Conservation (phyloP, 176 grass and related monocot genomes). For the Metroxylon sagu region DNA sequence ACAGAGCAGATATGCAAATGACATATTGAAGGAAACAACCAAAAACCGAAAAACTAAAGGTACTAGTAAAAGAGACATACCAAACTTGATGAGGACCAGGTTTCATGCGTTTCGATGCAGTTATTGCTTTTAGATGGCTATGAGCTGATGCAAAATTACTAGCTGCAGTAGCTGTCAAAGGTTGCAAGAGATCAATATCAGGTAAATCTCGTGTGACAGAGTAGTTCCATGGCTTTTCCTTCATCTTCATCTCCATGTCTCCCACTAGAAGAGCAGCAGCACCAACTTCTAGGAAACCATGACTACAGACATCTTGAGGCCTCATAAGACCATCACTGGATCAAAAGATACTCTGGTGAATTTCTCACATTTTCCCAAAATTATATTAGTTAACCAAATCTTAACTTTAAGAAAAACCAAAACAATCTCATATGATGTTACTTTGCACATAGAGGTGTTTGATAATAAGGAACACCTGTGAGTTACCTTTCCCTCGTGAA, state of each 20-base stretch:
- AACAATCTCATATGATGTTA: no score
- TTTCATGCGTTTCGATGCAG: conserved; percentile 92
- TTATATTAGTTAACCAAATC: no score
- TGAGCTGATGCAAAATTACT: conserved; percentile 57
- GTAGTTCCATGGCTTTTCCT: conserved; percentile 66
- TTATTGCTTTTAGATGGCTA: conserved; percentile 95
- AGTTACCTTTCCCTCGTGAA: conserved; percentile 58
- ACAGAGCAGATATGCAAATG: background rate
- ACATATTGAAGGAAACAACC: conserved; percentile 5
- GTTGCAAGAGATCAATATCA: conserved; percentile 80
- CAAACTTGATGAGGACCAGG: conserved; percentile 82
- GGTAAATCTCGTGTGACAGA: conserved; percentile 62
- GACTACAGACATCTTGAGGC: conserved; percentile 49
- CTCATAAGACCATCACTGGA: conserved; percentile 43
- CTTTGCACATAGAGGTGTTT: background rate
- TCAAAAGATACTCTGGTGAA: background rate
- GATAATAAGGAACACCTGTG: background rate
- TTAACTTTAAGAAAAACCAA: no score
- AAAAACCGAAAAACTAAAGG: conserved; percentile 1
- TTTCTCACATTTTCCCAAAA: background rate
- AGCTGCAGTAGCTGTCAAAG: conserved; percentile 50
- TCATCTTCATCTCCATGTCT: conserved; percentile 62
- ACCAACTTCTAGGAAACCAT: conserved; percentile 67
- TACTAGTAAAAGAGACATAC: conserved; percentile 33
- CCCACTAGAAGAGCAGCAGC: conserved; percentile 89